Evolutionary conservation across 2,329 filamentous ascomycete genomes (phyloP), one percentile per base, ranked within the genome.

Genomic region (Chalara sp.): DNA sequence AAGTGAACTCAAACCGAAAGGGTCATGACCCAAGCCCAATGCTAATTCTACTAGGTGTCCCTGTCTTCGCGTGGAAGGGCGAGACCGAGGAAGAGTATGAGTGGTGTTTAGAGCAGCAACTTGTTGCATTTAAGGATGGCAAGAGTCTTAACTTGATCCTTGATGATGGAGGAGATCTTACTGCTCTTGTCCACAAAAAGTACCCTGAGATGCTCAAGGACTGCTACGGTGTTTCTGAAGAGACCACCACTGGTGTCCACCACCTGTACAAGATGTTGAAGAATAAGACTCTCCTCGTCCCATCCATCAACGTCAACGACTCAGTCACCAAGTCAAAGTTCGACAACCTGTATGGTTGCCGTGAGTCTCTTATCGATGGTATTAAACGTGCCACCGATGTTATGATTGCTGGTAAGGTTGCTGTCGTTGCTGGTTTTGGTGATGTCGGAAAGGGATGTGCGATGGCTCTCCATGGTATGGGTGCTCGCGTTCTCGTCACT

Each of bases 361-460:
- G 90, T 72, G 93, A 97, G 80, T 96, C 92, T 59, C 87, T 99
- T 66, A 85, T 99, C 68, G 93, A 99, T 73, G 93, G 93, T 73
- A 97, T 99, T 85, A 99, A 97, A 88, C 92, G 92, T 79, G 92
- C 93, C 66, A 99, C 93, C 73, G 92, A 99, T 79, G 93, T 97
- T 75, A 99, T 99, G 93, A 92, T 97, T 80, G 93, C 93, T 69
- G 93, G 93, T 73, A 97, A 99, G 87, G 84, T 96, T 67, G 90
- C 89, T 61, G 91, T 97, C 63, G 93, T 99, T 63, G 93, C 93
- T 67, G 93, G 93, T 72, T 99, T 86, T 80, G 92, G 92, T 84
- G 92, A 99, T 76, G 93, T 99, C 72, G 92, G 92, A 73, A 99
- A 99, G 86, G 92, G 92, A 66, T 97, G 93, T 72, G 91, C 92